These are phyloP conservation scores for Prosopis cineraria DNA, from an alignment of 306 rosid species.

Conservation along the genomic window DNA sequence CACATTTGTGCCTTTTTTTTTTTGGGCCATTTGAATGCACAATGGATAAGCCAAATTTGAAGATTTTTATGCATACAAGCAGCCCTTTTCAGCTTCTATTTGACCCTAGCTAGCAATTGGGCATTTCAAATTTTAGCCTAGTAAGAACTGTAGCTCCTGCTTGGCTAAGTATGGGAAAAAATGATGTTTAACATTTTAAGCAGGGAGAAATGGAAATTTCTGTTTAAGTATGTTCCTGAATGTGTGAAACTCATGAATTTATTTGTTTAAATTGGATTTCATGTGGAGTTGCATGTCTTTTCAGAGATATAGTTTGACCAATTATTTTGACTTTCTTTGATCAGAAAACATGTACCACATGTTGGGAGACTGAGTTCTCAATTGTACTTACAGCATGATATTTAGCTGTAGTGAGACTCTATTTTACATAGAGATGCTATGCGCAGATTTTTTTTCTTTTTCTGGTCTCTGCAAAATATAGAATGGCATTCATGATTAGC, in stretches of 20 bases:
- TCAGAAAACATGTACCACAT: background rate
- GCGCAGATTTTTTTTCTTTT: background rate
- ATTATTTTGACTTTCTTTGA: too few species aligned
- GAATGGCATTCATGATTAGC: slow-evolving; percentile 8
- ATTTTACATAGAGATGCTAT: slow-evolving; percentile 5
- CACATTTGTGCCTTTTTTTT: background rate
- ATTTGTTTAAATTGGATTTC: background rate
- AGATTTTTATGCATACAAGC: background rate
- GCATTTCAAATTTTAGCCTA: background rate
- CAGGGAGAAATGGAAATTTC: background rate
- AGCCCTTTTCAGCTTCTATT: background rate
- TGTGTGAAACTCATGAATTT: background rate
- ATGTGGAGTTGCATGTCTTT: background rate
- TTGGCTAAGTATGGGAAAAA: background rate
- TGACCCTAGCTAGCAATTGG: background rate
- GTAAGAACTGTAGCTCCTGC: background rate
- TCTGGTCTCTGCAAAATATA: background rate
- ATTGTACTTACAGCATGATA: slow-evolving; percentile 7
- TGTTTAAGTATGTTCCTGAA: background rate
- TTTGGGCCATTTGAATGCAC: too few species aligned
- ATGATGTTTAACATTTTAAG: background rate
- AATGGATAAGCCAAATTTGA: background rate
- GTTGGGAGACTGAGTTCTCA: background rate
- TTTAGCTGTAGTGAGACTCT: background rate
- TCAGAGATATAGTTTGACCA: too few species aligned